Evolutionary conservation across 371 early-diverging fungal genomes (phyloP).

Genomic region (Mortierella sp.): DNA sequence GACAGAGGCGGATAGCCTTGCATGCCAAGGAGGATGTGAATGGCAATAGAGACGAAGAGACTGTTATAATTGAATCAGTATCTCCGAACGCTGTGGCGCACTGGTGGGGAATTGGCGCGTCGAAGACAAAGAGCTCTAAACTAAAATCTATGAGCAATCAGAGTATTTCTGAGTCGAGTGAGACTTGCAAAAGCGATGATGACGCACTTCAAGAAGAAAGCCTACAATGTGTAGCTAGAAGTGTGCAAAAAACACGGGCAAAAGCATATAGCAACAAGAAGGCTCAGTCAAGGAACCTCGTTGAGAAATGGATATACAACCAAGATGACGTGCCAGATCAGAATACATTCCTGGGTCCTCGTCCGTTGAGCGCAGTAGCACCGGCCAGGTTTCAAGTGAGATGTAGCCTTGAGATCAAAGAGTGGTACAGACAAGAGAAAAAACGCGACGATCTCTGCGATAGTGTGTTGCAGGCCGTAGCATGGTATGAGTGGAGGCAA

Average conservation of each 20-base stretch:
- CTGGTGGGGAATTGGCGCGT: slow-evolving; percentile 44
- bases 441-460: slow-evolving; percentile 86
- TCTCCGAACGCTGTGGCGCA: slow-evolving; percentile 33
- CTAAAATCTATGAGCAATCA: too few species aligned
- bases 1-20: background rate
- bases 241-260: background rate
- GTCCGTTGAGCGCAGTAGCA: background rate
- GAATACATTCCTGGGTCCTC: background rate
- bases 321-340: background rate
- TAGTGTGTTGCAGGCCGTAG: slow-evolving; percentile 75
- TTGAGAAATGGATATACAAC: slow-evolving; percentile 57
- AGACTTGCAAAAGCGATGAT: too few species aligned
- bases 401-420: slow-evolving; percentile 39
- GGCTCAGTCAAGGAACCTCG: slow-evolving; percentile 32
- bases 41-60: background rate
- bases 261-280: slow-evolving; percentile 26
- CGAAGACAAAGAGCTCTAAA: background rate
- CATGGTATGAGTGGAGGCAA: slow-evolving; percentile 75
- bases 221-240: background rate
- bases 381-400: slow-evolving; percentile 16
- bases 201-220: too few species aligned
- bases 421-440: slow-evolving; percentile 61
- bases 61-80: slow-evolving; percentile 28
- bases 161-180: too few species aligned
- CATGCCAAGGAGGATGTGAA: background rate